Percentiles rank a stretch among this genome's conserved stretches.
phyloP scores from a whole-genome alignment of 1,284 basidiomycete species.

The Pseudozyma sp. region DNA sequence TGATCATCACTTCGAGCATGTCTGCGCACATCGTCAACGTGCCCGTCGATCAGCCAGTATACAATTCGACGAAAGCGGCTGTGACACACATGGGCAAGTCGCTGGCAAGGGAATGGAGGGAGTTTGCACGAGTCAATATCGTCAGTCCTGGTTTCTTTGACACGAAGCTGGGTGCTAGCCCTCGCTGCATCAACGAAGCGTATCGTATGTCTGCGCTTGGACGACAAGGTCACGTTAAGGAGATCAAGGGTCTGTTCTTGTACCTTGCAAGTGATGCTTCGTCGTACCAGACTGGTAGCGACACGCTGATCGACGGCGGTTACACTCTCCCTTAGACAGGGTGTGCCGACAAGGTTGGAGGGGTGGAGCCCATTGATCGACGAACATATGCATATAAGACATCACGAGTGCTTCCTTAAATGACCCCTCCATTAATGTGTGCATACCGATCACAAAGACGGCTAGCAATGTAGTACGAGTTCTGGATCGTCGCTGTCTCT shows the following conservation, averaged over 20 bases:
- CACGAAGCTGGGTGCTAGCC: conserved; percentile 63
- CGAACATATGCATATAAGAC: conserved; percentile 45
- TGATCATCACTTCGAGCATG: conserved; percentile 63
- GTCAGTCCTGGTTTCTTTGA: conserved; percentile 68
- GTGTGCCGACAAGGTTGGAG: not conserved
- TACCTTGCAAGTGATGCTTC: conserved; percentile 59
- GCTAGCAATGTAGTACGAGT: too few relatives aligned
- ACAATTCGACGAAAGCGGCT: conserved; percentile 62
- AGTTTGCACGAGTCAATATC: conserved; percentile 68
- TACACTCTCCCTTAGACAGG: conserved; percentile 53
- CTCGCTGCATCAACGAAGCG: conserved; percentile 42
- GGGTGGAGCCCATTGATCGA: conserved; percentile 27
- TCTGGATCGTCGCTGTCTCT: too few relatives aligned
- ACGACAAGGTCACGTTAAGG: conserved; percentile 63
- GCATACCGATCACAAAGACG: too few relatives aligned
- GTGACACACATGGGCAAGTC: conserved; percentile 60
- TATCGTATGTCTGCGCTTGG: conserved; percentile 58
- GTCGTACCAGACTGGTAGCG: conserved; percentile 52
- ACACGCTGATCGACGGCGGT: conserved; percentile 60
- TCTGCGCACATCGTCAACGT: conserved; percentile 62
- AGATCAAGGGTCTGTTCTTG: conserved; percentile 65
- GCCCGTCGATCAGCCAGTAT: conserved; percentile 53
- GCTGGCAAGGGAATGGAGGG: conserved; percentile 59
- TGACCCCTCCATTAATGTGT: too few relatives aligned
- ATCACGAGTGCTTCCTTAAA: too few relatives aligned